Evolutionary conservation across 129 eudicot genomes (phyloP).

Genomic region (Pseudognaphalium luteoalbum): DNA sequence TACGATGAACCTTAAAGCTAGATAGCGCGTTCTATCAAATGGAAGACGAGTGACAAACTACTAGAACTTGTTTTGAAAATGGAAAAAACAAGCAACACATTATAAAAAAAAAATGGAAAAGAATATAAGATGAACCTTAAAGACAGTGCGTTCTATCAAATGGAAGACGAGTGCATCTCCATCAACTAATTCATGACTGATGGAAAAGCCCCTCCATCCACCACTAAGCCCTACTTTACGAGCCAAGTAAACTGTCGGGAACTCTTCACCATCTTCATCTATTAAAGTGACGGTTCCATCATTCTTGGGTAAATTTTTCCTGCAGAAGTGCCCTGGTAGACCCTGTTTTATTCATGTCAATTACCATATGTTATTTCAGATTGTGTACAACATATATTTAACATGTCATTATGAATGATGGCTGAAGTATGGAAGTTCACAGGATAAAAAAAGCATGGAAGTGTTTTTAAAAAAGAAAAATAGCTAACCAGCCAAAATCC

Average conservation of each 20-base stretch:
- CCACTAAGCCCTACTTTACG: constrained; percentile 66
- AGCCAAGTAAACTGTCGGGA: constrained; percentile 56
- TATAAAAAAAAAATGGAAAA: too few species aligned
- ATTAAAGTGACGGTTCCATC: constrained; percentile 60
- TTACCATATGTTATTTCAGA: constrained; percentile 3
- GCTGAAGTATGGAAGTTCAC: neutral
- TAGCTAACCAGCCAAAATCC: constrained; percentile 82
- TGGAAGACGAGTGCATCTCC: constrained; percentile 90
- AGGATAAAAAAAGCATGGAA: neutral
- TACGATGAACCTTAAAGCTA: constrained; percentile 57
- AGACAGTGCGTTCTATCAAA: constrained; percentile 31
- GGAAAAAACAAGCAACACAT: neutral
- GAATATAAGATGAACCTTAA: constrained; percentile 43
- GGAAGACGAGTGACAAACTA: constrained; percentile 55
- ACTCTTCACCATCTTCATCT: constrained; percentile 72
- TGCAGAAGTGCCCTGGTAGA: constrained; percentile 64
- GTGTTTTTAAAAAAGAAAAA: neutral
- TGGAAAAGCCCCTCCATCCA: constrained; percentile 83
- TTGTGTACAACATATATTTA: neutral
- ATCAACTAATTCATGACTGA: constrained; percentile 66
- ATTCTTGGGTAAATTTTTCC: constrained; percentile 46
- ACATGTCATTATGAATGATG: neutral
- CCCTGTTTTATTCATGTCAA: constrained; percentile 42
- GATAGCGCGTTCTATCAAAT: constrained; percentile 35
- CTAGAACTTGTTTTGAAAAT: neutral